Conservation (phyloP, 202 grass and related monocot genomes). For the Alloteropsis angusta region DNA sequence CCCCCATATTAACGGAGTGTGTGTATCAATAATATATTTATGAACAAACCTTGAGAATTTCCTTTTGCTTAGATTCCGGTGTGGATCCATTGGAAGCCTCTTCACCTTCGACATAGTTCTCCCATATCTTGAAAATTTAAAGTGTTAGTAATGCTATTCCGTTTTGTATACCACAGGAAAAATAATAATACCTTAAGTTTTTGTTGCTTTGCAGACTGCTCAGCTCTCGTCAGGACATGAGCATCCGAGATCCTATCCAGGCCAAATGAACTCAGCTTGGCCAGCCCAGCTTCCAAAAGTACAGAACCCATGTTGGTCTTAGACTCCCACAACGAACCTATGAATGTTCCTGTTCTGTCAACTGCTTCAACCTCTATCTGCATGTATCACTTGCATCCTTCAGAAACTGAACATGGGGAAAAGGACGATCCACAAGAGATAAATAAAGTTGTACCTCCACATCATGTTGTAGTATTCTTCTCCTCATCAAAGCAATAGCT, state of each 20-base stretch:
- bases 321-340: slow-evolving; percentile 84
- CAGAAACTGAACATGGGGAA: not conserved
- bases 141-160: not conserved
- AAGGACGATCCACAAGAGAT: not conserved
- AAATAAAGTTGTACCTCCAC: slow-evolving; percentile 49
- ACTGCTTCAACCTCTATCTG: slow-evolving; percentile 97
- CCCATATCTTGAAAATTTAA: slow-evolving; percentile 68
- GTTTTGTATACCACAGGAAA: not conserved
- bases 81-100: slow-evolving; percentile 64
- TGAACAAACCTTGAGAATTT: slow-evolving; percentile 76
- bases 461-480: slow-evolving; percentile 73
- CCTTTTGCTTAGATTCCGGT: slow-evolving; percentile 71
- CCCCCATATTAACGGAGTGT: not conserved
- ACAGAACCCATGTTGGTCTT: slow-evolving; percentile 71
- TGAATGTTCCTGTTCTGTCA: slow-evolving; percentile 91
- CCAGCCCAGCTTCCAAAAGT: slow-evolving; percentile 80
- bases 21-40: slow-evolving; percentile 10
- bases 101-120: slow-evolving; percentile 87
- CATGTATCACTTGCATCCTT: slow-evolving; percentile 19
- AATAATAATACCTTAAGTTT: slow-evolving; percentile 61
- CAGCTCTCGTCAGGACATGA: slow-evolving; percentile 48
- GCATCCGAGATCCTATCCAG: slow-evolving; percentile 81
- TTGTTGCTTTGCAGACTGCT: slow-evolving; percentile 85
- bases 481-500: slow-evolving; percentile 89
- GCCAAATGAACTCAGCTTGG: slow-evolving; percentile 75